phyloP scores from a whole-genome alignment of 805 yeast genomes.

The Blastobotrys terrestris region DNA sequence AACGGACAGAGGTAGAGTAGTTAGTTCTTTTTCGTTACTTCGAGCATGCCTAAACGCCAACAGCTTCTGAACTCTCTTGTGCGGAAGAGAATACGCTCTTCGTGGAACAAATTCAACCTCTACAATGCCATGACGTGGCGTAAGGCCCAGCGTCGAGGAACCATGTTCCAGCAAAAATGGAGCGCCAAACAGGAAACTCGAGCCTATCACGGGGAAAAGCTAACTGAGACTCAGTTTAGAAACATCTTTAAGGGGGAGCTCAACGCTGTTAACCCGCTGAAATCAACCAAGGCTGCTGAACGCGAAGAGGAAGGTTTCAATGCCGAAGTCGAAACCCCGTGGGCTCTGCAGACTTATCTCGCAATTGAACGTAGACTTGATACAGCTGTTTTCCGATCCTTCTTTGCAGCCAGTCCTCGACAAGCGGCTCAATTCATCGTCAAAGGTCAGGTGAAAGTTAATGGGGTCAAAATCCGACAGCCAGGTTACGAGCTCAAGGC shows the following conservation, averaged over 20 bases:
- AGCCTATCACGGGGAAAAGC: conserved; percentile 91
- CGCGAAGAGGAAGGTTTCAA: conserved; percentile 4
- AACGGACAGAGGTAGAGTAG: background rate
- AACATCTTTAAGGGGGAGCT: conserved; percentile 59
- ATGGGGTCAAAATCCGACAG: conserved; percentile 70
- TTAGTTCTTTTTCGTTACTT: no score
- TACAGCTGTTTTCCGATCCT: conserved; percentile 80
- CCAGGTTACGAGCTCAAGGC: conserved; percentile 73
- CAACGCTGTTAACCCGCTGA: conserved; percentile 83
- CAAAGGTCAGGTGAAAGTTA: conserved; percentile 77
- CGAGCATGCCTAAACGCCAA: conserved; percentile 25
- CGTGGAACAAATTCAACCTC: conserved; percentile 86
- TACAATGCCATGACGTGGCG: conserved; percentile 78
- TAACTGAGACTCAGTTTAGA: conserved; percentile 80
- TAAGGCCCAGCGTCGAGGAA: conserved; percentile 50
- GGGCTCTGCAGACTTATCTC: conserved; percentile 82
- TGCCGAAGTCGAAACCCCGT: conserved; percentile 51
- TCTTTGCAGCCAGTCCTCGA: conserved; percentile 89
- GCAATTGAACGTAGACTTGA: conserved; percentile 84
- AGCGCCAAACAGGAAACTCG: conserved; percentile 84
- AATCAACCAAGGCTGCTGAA: conserved; percentile 65
- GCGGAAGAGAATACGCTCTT: conserved; percentile 56
- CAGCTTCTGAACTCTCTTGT: conserved; percentile 30
- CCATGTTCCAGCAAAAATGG: conserved; percentile 92
- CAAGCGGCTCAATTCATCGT: conserved; percentile 88